Evolutionary conservation across 192 early-diverging fungal genomes (phyloP).

Genomic region (Backusella circina): DNA sequence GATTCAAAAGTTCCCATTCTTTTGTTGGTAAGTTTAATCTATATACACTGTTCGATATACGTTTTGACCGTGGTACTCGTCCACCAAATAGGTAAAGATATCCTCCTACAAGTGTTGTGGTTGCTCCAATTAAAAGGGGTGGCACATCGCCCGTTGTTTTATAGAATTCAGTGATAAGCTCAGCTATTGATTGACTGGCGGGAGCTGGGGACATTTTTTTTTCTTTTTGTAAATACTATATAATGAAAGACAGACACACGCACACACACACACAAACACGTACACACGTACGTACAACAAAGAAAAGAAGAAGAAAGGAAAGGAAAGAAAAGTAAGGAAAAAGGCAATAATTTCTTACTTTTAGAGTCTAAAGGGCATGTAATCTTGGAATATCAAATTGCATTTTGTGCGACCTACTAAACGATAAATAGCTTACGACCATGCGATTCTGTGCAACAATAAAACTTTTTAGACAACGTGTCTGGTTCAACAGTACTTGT

Average conservation of each 20-base stretch:
- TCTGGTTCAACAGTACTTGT: not conserved
- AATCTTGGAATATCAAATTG: slow-evolving; percentile 3
- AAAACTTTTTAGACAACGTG: slow-evolving; percentile 5
- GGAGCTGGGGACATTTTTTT: not conserved
- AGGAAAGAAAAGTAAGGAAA: not conserved
- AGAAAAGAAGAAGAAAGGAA: not conserved
- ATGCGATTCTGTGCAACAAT: not conserved
- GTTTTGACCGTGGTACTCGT: slow-evolving; percentile 58
- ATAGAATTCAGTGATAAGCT: slow-evolving; percentile 28
- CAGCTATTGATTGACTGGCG: slow-evolving; percentile 19
- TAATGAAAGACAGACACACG: not conserved
- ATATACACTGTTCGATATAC: slow-evolving; percentile 69
- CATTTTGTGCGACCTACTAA: not conserved
- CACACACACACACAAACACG: not conserved
- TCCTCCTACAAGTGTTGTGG: slow-evolving; percentile 61
- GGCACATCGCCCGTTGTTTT: slow-evolving; percentile 66
- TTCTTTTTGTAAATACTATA: not conserved
- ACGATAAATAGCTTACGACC: not conserved
- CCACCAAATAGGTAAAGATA: slow-evolving; percentile 72
- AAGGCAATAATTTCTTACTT: not conserved
- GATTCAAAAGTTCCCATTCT: slow-evolving; percentile 45
- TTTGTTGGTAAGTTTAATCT: slow-evolving; percentile 57
- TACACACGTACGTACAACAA: not conserved
- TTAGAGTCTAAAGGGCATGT: not conserved
- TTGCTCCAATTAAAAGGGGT: slow-evolving; percentile 72